Base-by-base conservation (phyloP, 2,329 filamentous ascomycete genomes). In the Aspergillus amoenus region DNA sequence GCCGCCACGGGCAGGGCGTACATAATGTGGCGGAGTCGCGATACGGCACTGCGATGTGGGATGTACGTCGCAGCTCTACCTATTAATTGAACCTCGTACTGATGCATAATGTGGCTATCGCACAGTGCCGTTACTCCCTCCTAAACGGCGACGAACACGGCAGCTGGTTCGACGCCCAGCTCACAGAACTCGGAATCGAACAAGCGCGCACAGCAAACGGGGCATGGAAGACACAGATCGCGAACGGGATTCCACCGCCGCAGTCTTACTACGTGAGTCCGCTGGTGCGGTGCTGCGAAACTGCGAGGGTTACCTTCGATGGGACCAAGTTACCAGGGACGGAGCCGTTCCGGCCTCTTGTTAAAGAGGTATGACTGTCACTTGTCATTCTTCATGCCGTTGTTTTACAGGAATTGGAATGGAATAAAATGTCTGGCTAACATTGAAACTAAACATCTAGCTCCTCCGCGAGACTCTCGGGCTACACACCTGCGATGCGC, bases 401-500 rank as follows among this genome's bases (percentile, higher is more conserved):
- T 3, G 8, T 11, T 30, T 9, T 30, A 30, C 9, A 9, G 9
- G 8, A 11, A 30, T 30, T 8, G 8, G 27, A 30, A 3, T 2
- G 9, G 32, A 12, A 12, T 34, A 8, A 13, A 37, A 21, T 17
- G 2, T 15, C 7, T 21, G 7, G 7, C 52, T 21, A 24, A 53
- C 27, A 11, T 11, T 11, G 9, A 30, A 30, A 30, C 9, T 30
- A 11, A 30, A 30, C 27, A 39, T 21, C 32, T 49, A 77, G 75
- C 70, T 81, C 39, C 74, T 87, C 40, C 76, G 84, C 12, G 85
- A 88, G 70, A 81, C 81, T 0, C 78, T 86, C 52, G 83, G 83
- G 17, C 77, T 83, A 27, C 84, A 87, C 68, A 87, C 84, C 1
- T 88, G 85, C 67, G 83, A 87, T 69, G 78, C 79, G 13, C 78